phyloP scores from a whole-genome alignment of 2,329 filamentous ascomycete genomes.

The Scytalidium lignicola region DNA sequence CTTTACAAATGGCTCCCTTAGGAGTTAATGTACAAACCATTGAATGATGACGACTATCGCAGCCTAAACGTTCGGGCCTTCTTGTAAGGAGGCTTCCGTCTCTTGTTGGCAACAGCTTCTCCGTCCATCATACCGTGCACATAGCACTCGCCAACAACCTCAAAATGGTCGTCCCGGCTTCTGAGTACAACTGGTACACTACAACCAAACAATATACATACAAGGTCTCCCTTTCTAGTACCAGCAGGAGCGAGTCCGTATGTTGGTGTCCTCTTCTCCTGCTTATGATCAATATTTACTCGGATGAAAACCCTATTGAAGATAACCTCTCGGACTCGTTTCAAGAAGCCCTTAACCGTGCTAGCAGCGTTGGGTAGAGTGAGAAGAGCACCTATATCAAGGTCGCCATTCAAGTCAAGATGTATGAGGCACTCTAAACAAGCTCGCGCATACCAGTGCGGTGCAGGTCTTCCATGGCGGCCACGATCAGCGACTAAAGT shows the following conservation, averaged over 20 bases:
- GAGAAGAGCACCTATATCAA: slow-evolving; percentile 5
- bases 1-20: no score
- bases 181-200: slow-evolving; percentile 13
- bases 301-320: slow-evolving; percentile 3
- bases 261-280: no score
- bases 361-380: neutral
- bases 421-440: slow-evolving; percentile 10
- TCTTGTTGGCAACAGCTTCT: slow-evolving; percentile 2
- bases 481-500: slow-evolving; percentile 10
- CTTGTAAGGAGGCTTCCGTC: no score
- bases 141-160: slow-evolving; percentile 16
- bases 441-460: slow-evolving; percentile 13
- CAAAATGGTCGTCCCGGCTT: neutral
- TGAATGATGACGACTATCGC: no score
- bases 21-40: no score
- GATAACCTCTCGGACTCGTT: slow-evolving; percentile 12
- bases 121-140: slow-evolving; percentile 18
- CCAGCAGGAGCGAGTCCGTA: no score
- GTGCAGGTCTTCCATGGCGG: slow-evolving; percentile 3
- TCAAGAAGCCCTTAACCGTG: slow-evolving; percentile 7
- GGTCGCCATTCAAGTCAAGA: slow-evolving; percentile 4
- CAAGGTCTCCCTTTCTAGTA: slow-evolving; percentile 7
- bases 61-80: neutral
- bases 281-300: no score
- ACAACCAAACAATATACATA: slow-evolving; percentile 14